Base-by-base conservation (phyloP, 768 basidiomycete genomes). In the Kwoniella dendrophila region DNA sequence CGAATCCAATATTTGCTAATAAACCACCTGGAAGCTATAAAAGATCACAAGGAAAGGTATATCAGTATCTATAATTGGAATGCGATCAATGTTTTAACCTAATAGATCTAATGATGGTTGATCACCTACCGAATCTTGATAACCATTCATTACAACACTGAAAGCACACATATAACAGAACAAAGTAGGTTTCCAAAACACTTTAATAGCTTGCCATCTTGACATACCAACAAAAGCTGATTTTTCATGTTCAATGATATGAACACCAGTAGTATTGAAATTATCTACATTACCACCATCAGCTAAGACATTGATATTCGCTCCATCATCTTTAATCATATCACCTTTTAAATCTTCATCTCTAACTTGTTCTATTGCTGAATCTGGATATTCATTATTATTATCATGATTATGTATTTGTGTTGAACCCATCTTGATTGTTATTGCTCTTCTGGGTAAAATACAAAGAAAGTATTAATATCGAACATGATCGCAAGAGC, bases 1-100 rank as follows among this genome's bases (percentile, higher is more conserved):
- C 58, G 43, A 63, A 63, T 14, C 62, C 62, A 4, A 22, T 20
- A 44, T 51, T 63, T 7, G 62, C 56, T 4, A 63, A 20, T 8
- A 63, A 26, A n/a, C 47, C 38, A 3, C 62, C 56, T 11, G 54
- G 50, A 5, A 44, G 29, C n/a, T 27, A 30, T 20, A 34, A n/a
- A n/a, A n/a, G n/a, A n/a, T n/a, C n/a, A n/a, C n/a, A 50, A 20
- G 47, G 18, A 16, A 6, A 11, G 2, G 10, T 32, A n/a, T 8
- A 32, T 33, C 8, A 33, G 18, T 26, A 22, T 20, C n/a, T 36
- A n/a, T n/a, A n/a, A n/a, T n/a, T n/a, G n/a, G n/a, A n/a, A n/a
- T n/a, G n/a, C n/a, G n/a, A n/a, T n/a, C n/a, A n/a, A n/a, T n/a
- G n/a, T n/a, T n/a, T n/a, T n/a, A n/a, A n/a, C n/a, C n/a, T n/a